Base-by-base conservation (phyloP, 2,329 filamentous ascomycete genomes). In the Colletotrichum eremochloae region DNA sequence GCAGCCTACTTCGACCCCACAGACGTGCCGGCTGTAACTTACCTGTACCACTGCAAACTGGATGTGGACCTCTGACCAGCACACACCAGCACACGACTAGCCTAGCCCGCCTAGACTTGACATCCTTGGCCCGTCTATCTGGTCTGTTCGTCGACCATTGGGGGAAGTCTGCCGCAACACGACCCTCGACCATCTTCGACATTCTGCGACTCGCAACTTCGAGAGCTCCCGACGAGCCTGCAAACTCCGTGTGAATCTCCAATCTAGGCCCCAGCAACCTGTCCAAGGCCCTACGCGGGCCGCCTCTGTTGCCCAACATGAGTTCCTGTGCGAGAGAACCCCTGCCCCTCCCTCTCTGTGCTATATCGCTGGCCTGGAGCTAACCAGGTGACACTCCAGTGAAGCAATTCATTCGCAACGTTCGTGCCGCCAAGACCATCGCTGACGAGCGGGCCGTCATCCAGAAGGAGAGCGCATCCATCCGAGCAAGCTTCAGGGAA, bases 361-460 rank as follows among this genome's bases (percentile, higher is more conserved):
- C 36, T 42, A 31, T 57, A 31, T 44, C 48, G 50, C 40, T 61
- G 60, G 66, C 48, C 24, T 46, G 40, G 48, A 67, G 62, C 74
- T 74, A 56, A 69, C 46, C 33, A 33, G 40, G 52, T 67, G 44
- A 64, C 44, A 61, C 68, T 75, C 72, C 80, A 98, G 96, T 99
- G 82, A 99, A 99, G 87, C 96, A 98, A 86, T 99, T 99, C 86
- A 99, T 99, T 84, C 95, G 96, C 82, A 98, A 98, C 85, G 96
- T 99, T 81, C 94, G 96, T 82, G 96, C 96, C 74, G 95, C 96
- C 73, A 99, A 99, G 87, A 99, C 96, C 46, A 98, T 99, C 81
- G 97, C 97, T 82, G 96, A 99, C 84, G 96, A 99, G 86, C 92
- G 96, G 81, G 96, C 96, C 64, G 96, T 99, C 68, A 97, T 99